These are phyloP conservation scores for Fusarium equiseti DNA, from an alignment of 2,329 filamentous ascomycete species.

Conservation along the genomic window DNA sequence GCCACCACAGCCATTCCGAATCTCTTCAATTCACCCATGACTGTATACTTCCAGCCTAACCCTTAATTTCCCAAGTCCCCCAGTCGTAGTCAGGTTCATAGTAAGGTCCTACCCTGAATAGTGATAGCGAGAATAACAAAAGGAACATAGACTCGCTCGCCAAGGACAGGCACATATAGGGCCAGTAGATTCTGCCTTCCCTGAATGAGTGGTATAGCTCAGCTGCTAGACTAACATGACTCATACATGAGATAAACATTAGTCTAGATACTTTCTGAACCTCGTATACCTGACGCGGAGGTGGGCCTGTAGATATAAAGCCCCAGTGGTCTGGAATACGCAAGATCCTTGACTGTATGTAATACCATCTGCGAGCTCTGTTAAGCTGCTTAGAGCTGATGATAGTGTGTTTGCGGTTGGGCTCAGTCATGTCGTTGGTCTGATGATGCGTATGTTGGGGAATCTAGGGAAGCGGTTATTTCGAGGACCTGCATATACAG, in stretches of 20 bases:
- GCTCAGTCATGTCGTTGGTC: neutral
- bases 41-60: neutral
- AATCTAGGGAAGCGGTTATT: neutral
- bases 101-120: neutral
- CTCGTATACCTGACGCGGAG: conserved; percentile 3
- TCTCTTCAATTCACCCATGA: neutral
- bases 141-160: neutral
- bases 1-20: accelerated
- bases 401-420: neutral
- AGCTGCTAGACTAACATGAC: neutral
- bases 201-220: neutral
- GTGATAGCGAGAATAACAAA: neutral
- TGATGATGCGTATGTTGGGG: neutral
- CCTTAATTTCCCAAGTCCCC: neutral
- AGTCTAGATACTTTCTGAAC: neutral
- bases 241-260: neutral
- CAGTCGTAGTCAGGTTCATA: neutral
- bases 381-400: neutral
- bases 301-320: conserved; percentile 12
- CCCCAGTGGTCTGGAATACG: conserved; percentile 19
- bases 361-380: conserved; percentile 5
- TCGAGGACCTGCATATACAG: neutral
- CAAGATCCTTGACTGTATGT: conserved; percentile 8
- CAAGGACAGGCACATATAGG: neutral
- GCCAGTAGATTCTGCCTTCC: neutral